Base-by-base conservation (phyloP, 1,284 basidiomycete species). In the Tilletiaria anomala region DNA sequence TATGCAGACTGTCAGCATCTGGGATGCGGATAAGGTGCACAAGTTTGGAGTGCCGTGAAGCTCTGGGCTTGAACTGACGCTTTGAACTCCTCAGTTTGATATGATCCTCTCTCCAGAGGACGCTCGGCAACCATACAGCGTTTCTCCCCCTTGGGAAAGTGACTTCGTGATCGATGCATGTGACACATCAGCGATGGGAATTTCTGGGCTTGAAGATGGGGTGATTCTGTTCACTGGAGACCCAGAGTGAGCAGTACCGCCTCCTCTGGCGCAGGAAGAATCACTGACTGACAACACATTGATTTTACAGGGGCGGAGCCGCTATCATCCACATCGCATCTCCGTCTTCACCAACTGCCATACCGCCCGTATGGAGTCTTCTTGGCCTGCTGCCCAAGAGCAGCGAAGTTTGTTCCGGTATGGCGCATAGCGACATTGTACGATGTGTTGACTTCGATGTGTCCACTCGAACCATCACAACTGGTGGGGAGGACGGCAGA, bases 1-100 rank as follows among this genome's bases (percentile, higher is more conserved):
- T 37, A 66, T 66, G 63, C 63, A 66, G 46, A 66, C 61, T 0
- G 29, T 65, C 21, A 43, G 54, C 11, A 35, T 63, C 10, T 65
- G 56, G 39, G 58, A 65, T 37, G 60, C 57, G 4, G 58, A 58
- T 38, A 53, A 51, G 40, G 39, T 43, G 37, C 35, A 37, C 2
- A 17, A 17, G 11, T 32, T 6, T n/a, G 6, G 17, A 10, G 19
- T 21, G 20, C 8, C 2, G n/a, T n/a, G 18, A n/a, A 36, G 8
- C 8, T 47, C n/a, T 20, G 4, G 4, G 18, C 11, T 1, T 1
- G 5, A n/a, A 20, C 22, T 20, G 24, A 15, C 21, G 10, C 20
- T 23, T 34, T 6, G 12, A 4, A 34, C 19, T 4, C 21, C 6
- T 10, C 23, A 49, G 50, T 59, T 60, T 36, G 58, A 61, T n/a